These are phyloP conservation scores for Aspergillus ostianus DNA, from an alignment of 495 filamentous ascomycete genomes.

Conservation along the genomic window DNA sequence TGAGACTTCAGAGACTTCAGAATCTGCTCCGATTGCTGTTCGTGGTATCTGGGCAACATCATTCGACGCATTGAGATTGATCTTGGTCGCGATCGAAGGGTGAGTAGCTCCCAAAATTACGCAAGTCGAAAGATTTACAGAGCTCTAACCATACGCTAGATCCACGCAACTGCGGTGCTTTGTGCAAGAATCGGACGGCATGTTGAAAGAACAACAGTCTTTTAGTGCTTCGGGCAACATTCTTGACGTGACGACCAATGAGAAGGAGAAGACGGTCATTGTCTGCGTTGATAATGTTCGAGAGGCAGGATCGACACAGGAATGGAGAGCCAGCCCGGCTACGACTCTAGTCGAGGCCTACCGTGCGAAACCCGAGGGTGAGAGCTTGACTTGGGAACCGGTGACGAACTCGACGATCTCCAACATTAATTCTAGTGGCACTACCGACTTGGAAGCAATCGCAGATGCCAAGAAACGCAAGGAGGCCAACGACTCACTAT, in stretches of 20 bases:
- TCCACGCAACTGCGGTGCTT: conserved; percentile 62
- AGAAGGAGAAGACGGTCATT: conserved; percentile 41
- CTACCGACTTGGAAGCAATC: conserved; percentile 26
- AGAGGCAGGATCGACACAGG: conserved; percentile 38
- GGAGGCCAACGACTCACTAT: conserved; percentile 55
- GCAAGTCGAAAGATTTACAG: background rate
- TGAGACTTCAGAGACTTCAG: conserved; percentile 15
- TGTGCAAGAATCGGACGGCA: conserved; percentile 37
- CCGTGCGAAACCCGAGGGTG: conserved; percentile 16
- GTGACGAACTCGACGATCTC: conserved; percentile 21
- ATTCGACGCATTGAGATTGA: conserved; percentile 20
- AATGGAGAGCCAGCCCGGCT: conserved; percentile 26
- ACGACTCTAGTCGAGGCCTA: conserved; percentile 30
- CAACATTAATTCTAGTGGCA: conserved; percentile 36
- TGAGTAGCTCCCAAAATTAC: conserved; percentile 34
- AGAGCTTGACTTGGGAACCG: conserved; percentile 25
- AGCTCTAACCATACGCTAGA: conserved; percentile 35
- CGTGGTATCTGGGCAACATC: conserved; percentile 40
- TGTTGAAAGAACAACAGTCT: conserved; percentile 45
- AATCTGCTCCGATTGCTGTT: conserved; percentile 29
- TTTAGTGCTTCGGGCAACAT: conserved; percentile 58
- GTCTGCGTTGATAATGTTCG: conserved; percentile 56
- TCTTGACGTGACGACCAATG: conserved; percentile 50
- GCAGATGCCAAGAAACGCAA: conserved; percentile 35
- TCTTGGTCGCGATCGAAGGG: conserved; percentile 70